Conservation (phyloP, 805 yeast genomes). For the Candida adriatica region DNA sequence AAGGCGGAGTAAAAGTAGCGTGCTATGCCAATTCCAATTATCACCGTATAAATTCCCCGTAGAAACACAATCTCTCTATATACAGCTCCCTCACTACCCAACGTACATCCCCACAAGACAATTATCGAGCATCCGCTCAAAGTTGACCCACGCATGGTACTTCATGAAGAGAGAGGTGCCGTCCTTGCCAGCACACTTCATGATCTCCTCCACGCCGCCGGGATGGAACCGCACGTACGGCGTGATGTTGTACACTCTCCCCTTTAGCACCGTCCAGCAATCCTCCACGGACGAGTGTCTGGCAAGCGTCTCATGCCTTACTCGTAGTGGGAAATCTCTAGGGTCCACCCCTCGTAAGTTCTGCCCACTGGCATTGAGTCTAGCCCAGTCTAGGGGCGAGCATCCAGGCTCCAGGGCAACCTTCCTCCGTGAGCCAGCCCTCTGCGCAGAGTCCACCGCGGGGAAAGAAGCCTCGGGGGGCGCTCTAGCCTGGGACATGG, state of each 20-base stretch:
- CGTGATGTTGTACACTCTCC: conserved; percentile 82
- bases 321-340: conserved; percentile 48
- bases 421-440: conserved; percentile 35
- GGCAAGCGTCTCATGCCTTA: conserved; percentile 50
- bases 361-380: conserved; percentile 38
- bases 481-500: too few relatives aligned
- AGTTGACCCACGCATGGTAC: conserved; percentile 78
- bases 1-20: conserved; percentile 22
- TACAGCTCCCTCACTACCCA: conserved; percentile 6
- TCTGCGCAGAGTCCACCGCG: conserved; percentile 14
- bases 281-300: conserved; percentile 57
- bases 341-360: conserved; percentile 49
- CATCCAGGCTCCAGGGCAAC: conserved; percentile 70
- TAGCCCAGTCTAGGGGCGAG: conserved; percentile 86
- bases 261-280: conserved; percentile 79
- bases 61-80: neutral
- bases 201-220: conserved; percentile 77
- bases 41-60: neutral
- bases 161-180: conserved; percentile 71
- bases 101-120: conserved; percentile 60
- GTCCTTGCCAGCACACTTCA: conserved; percentile 78
- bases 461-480: too few relatives aligned
- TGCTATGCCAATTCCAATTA: neutral
- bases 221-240: conserved; percentile 85
- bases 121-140: conserved; percentile 68